These are phyloP conservation scores for Mortierella sp. DNA, from an alignment of 371 early-diverging fungal genomes.

Conservation along the genomic window DNA sequence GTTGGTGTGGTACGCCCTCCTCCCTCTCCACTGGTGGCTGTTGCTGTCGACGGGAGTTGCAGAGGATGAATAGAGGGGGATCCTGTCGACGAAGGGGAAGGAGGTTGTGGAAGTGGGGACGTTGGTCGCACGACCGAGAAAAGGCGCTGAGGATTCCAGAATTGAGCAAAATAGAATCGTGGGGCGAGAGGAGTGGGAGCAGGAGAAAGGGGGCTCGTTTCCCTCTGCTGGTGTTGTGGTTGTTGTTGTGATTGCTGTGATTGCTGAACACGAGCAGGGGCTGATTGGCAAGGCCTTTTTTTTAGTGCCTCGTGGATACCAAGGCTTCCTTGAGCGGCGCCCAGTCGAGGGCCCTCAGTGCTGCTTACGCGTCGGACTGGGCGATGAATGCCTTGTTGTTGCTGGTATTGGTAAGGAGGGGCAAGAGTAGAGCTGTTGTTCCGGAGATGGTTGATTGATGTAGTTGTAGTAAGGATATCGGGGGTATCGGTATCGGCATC, in stretches of 20 bases:
- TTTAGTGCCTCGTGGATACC: background rate
- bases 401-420: background rate
- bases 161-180: slow-evolving; percentile 1
- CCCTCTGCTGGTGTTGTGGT: background rate
- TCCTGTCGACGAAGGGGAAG: background rate
- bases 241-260: slow-evolving; percentile 12
- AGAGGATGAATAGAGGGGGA: background rate
- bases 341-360: background rate
- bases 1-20: background rate
- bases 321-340: background rate
- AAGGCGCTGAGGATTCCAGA: slow-evolving; percentile 10
- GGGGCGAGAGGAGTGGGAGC: background rate
- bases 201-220: background rate
- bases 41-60: background rate
- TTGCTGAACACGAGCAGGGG: background rate
- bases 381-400: background rate
- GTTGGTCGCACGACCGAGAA: background rate
- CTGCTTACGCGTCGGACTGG: background rate
- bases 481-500: background rate
- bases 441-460: background rate
- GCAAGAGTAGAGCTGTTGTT: background rate
- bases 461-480: background rate
- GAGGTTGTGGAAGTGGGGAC: background rate
- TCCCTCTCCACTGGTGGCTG: background rate
- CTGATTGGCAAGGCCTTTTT: background rate